Evolutionary conservation across 1,284 basidiomycete species (phyloP).

Genomic region (Tilletia walkeri): DNA sequence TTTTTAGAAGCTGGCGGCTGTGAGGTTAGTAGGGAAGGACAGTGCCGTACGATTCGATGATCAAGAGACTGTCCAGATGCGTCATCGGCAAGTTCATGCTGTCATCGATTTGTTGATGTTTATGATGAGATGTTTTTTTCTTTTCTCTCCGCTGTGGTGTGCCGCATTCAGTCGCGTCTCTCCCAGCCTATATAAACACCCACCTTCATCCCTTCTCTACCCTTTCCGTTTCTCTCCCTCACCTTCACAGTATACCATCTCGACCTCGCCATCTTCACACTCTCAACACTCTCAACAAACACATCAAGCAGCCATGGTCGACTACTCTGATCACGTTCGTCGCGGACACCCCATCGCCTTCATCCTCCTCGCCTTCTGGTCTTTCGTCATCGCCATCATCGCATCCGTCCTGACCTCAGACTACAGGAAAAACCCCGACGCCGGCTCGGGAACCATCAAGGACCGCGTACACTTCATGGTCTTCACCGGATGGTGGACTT

Average conservation of each 20-base stretch:
- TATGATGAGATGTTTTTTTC: no score
- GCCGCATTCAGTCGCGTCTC: no score
- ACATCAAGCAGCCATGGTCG: constrained; percentile 29
- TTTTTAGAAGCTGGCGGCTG: no score
- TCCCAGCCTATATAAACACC: background rate
- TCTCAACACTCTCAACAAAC: background rate
- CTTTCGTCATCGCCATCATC: constrained; percentile 51
- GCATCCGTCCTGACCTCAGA: constrained; percentile 43
- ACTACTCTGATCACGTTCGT: constrained; percentile 39
- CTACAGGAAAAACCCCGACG: constrained; percentile 47
- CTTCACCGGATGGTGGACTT: constrained; percentile 53
- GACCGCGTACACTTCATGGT: constrained; percentile 42
- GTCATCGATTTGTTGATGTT: no score
- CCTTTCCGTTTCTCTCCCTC: background rate
- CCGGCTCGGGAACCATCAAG: constrained; percentile 27
- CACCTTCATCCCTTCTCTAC: background rate
- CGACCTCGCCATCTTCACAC: background rate
- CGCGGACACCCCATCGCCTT: constrained; percentile 52
- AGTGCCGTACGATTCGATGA: no score
- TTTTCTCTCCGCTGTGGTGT: no score
- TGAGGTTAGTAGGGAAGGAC: no score
- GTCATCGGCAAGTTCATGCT: no score
- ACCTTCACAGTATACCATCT: background rate
- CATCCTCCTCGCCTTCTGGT: constrained; percentile 38
- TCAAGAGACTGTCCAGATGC: no score